Base-by-base conservation (phyloP, 257 asterid species). In the Parsonsia alboflavescens region DNA sequence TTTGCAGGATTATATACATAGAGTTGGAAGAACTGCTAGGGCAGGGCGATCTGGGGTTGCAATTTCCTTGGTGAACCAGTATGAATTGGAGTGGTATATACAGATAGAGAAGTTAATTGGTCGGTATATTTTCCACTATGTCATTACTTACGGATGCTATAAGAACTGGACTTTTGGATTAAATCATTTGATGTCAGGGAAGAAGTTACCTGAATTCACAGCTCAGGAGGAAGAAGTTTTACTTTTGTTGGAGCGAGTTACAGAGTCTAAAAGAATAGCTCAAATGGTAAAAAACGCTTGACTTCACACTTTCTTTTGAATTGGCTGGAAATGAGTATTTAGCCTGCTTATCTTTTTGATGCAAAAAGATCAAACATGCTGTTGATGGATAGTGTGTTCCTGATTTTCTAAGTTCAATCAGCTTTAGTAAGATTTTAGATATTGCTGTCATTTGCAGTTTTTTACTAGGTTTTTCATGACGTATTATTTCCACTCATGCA, bases 21-120 rank as follows among this genome's bases (percentile, higher is more conserved):
- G 97, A 70, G 99, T 94, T n/a, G 99, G 99, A 78, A 90, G 99
- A 86, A 94, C 99, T 73, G 97, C 97, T 75, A 89, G 97, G 53
- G 99, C 99, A 65, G 99, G 99, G 33, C 87, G 97, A 48, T 92
- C 98, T 4, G 99, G 99, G 30, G 84, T 92, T 67, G 97, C 97
- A 21, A 86, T 94, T 71, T 84, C 99, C 22, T 61, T 92, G 53
- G 89, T 89, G 76, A 92, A 89, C 81, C 99, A 94, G 82, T 92
- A 90, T 48, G 99, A 94, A 80, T 71, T 94, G 83, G 97, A 89
- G 81, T 92, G 96, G 97, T 94, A 85, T 83, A 24, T 85, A 56
- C 96, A 90, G 82, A 94, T 92, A 71, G 97, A 94, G 87, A 85
- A 83, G 80, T 96, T 90, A 71, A 87, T 90, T 62, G 93, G 97